Percentiles rank a stretch among this genome's conserved stretches.
phyloP scores from a whole-genome alignment of 805 yeast species.

The Wickerhamomyces hampshirensis region DNA sequence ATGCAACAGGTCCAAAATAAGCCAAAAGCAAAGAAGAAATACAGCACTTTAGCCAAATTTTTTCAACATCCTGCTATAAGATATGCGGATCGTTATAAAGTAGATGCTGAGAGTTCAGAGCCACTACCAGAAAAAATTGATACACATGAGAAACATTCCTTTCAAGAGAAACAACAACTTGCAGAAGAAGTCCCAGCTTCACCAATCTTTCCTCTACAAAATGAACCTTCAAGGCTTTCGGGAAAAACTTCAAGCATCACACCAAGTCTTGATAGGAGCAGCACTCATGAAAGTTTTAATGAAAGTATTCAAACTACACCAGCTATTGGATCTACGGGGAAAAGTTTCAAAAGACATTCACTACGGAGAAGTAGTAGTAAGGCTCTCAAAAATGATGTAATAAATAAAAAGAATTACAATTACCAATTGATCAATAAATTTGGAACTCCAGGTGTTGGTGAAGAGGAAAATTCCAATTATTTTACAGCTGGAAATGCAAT shows the following conservation, averaged over 20 bases:
- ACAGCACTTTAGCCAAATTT: neutral
- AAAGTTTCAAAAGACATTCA: neutral
- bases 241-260: too few relatives aligned
- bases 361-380: neutral
- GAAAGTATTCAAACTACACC: constrained; percentile 1
- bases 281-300: too few relatives aligned
- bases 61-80: neutral
- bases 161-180: too few relatives aligned
- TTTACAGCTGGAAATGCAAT: too few relatives aligned
- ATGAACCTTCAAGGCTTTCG: too few relatives aligned
- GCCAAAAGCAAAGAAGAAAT: constrained; percentile 1
- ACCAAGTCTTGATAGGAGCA: too few relatives aligned
- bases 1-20: constrained; percentile 1
- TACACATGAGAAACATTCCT: too few relatives aligned
- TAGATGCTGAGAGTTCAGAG: too few relatives aligned
- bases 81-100: too few relatives aligned
- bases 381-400: neutral
- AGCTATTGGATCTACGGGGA: neutral
- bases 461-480: neutral
- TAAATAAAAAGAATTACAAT: constrained; percentile 2
- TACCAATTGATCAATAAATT: constrained; percentile 2
- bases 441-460: neutral
- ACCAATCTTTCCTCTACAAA: too few relatives aligned
- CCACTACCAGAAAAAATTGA: too few relatives aligned
- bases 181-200: too few relatives aligned